A percentile compares a stretch with the other conserved stretches of the same genome.
Conservation (phyloP, 306 rosid species). For the Trifolium pratense region DNA sequence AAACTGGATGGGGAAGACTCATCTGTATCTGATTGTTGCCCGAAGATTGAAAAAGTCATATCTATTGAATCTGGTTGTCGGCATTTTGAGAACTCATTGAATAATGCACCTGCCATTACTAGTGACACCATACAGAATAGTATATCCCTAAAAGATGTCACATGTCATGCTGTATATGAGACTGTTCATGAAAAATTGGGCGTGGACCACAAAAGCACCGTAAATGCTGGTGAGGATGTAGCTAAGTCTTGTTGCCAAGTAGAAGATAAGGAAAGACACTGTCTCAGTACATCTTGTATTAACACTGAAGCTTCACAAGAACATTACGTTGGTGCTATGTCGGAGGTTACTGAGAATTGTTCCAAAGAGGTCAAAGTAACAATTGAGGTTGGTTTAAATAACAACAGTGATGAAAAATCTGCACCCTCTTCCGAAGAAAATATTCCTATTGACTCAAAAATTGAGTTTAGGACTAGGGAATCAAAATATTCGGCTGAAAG, state of each 20-base stretch:
- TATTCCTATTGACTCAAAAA: constrained; percentile 30
- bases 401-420: constrained; percentile 41
- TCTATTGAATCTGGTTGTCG: constrained; percentile 34
- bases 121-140: neutral
- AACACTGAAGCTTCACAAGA: constrained; percentile 35
- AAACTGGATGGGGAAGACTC: constrained; percentile 36
- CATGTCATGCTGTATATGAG: constrained; percentile 36
- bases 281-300: constrained; percentile 25
- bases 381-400: constrained; percentile 18
- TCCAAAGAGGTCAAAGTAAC: constrained; percentile 40
- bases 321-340: constrained; percentile 29
- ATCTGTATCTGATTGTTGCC: constrained; percentile 45
- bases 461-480: constrained; percentile 16
- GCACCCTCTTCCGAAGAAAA: constrained; percentile 35
- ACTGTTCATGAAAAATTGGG: constrained; percentile 41
- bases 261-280: constrained; percentile 42
- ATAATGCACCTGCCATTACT: neutral
- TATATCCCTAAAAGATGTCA: constrained; percentile 11
- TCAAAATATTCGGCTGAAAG: constrained; percentile 39
- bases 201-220: constrained; percentile 30
- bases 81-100: neutral
- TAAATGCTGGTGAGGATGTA: constrained; percentile 32
- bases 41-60: constrained; percentile 43
- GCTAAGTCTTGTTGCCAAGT: constrained; percentile 36
- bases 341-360: constrained; percentile 40